phyloP scores from a whole-genome alignment of 2,329 filamentous ascomycete genomes.

The Ophiognomonia clavigignenti-juglandacearum region DNA sequence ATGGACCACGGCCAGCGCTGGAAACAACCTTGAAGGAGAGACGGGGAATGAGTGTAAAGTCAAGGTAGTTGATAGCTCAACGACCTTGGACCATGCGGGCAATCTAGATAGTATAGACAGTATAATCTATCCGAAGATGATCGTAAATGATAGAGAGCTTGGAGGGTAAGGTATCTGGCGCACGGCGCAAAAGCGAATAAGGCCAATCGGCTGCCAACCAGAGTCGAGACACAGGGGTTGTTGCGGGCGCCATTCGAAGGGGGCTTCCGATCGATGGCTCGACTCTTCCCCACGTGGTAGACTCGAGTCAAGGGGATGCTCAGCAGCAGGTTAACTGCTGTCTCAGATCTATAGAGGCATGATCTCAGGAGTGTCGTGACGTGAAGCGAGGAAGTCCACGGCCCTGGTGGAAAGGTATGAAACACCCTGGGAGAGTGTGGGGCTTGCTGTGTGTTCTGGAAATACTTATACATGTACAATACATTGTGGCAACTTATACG shows the following conservation, averaged over 20 bases:
- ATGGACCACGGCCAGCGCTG: slow-evolving; percentile 2
- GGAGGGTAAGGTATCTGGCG: too few species aligned
- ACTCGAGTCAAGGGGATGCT: not conserved
- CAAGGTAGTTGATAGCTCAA: not conserved
- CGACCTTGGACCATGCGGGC: too few species aligned
- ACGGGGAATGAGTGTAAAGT: not conserved
- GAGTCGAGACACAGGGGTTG: too few species aligned
- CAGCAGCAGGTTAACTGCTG: not conserved
- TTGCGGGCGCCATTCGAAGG: too few species aligned
- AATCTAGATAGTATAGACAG: not conserved
- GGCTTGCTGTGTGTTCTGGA: too few species aligned
- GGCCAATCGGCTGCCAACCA: too few species aligned
- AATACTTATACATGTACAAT: too few species aligned
- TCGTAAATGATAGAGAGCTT: too few species aligned
- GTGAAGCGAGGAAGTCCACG: not conserved
- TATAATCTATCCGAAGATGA: not conserved
- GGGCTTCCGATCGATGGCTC: too few species aligned
- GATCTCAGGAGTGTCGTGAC: not conserved
- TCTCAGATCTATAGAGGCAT: not conserved
- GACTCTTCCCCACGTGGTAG: not conserved
- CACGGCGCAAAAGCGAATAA: too few species aligned
- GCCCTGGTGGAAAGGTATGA: not conserved
- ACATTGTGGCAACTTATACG: too few species aligned
- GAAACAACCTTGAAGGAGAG: not conserved
- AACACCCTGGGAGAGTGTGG: too few species aligned